Conservation (phyloP, 306 rosid genomes). For the Canavalia gladiata region DNA sequence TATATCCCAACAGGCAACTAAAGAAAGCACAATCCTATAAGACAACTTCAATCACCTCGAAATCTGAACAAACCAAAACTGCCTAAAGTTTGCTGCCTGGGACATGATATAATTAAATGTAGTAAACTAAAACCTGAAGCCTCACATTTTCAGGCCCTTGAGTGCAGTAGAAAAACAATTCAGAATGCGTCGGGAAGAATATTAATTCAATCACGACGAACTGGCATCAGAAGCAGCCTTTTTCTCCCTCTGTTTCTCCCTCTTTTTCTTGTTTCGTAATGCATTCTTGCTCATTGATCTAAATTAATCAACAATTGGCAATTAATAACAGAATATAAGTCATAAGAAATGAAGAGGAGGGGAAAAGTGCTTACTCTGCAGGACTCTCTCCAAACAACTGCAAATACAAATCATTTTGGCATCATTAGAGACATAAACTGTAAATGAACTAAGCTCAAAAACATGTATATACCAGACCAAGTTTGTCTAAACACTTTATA, state of each 20-base stretch:
- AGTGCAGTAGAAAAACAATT: neutral
- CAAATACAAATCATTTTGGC: constrained; percentile 47
- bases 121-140: constrained; percentile 20
- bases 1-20: neutral
- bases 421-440: constrained; percentile 43
- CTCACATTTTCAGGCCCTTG: constrained; percentile 22
- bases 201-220: constrained; percentile 52
- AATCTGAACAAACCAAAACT: constrained; percentile 43
- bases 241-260: constrained; percentile 93
- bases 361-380: constrained; percentile 65
- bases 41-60: constrained; percentile 22
- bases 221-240: constrained; percentile 66
- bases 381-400: constrained; percentile 86
- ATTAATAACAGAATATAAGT: constrained; percentile 33
- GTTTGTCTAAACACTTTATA: constrained; percentile 32
- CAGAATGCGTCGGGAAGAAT: neutral
- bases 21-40: constrained; percentile 23
- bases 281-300: constrained; percentile 91
- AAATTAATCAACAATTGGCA: constrained; percentile 43
- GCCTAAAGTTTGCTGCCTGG: constrained; percentile 26
- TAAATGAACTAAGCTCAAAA: constrained; percentile 32
- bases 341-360: constrained; percentile 26
- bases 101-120: constrained; percentile 25
- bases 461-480: neutral
- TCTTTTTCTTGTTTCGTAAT: constrained; percentile 87